These are phyloP conservation scores for Craterostigma plantagineum DNA, from an alignment of 257 asterid genomes.

Conservation along the genomic window DNA sequence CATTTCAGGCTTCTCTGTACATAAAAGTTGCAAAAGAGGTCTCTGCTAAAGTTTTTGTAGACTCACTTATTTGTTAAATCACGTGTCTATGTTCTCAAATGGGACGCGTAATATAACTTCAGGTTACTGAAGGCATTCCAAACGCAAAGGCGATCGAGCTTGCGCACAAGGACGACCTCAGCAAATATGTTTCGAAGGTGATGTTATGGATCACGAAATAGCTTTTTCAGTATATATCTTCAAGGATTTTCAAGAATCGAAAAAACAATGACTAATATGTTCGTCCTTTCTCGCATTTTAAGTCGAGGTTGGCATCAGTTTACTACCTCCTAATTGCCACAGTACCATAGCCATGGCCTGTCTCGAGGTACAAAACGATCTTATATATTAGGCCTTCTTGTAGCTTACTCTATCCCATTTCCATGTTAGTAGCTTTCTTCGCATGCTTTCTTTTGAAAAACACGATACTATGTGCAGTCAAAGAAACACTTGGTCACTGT, in stretches of 20 bases:
- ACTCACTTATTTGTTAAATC: no score
- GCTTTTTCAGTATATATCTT: no score
- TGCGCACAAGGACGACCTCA: constrained; percentile 37
- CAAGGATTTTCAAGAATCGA: background rate
- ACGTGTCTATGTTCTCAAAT: no score
- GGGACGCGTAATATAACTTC: no score
- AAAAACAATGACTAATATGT: background rate
- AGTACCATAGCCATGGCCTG: constrained; percentile 55
- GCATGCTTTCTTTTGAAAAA: no score
- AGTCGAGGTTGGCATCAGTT: constrained; percentile 85
- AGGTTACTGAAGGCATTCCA: constrained; percentile 56
- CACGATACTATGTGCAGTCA: no score
- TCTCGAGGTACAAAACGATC: constrained; percentile 59
- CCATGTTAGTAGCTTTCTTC: no score
- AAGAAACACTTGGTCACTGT: constrained; percentile 79
- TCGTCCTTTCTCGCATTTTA: constrained; percentile 21
- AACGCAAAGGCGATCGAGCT: constrained; percentile 75
- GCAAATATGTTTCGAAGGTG: constrained; percentile 42
- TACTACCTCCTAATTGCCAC: constrained; percentile 88
- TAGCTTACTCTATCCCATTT: no score
- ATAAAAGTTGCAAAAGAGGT: no score
- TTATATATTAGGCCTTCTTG: no score
- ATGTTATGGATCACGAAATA: constrained; percentile 1
- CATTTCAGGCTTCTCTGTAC: no score
- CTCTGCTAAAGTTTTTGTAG: no score